Conservation (phyloP, 257 asterid genomes). For the Gardenia jasminoides region DNA sequence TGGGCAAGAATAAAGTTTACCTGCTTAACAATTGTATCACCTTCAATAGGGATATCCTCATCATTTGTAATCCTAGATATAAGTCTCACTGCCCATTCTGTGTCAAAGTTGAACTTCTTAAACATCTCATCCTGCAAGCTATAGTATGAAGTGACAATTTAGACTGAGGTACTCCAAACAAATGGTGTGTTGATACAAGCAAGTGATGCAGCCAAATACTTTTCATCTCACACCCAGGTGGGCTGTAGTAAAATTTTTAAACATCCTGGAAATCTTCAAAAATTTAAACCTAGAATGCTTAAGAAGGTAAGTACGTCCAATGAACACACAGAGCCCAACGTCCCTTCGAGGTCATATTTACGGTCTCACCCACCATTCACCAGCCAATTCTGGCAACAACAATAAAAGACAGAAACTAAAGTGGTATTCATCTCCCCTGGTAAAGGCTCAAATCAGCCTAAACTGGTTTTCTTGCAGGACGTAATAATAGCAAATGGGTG, state of each 20-base stretch:
- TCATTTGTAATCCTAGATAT: conserved; percentile 85
- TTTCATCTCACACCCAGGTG: not conserved
- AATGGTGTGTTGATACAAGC: not conserved
- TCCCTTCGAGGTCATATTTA: not conserved
- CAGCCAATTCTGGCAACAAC: not conserved
- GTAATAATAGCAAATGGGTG: not conserved
- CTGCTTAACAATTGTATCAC: conserved; percentile 84
- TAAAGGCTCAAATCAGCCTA: not conserved
- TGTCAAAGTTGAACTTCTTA: conserved; percentile 91
- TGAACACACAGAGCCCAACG: not conserved
- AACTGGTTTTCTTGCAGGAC: not conserved
- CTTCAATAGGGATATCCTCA: conserved; percentile 92
- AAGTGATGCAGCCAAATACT: not conserved
- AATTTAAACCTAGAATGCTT: not conserved
- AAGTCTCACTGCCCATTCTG: conserved; percentile 95
- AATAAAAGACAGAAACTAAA: not conserved
- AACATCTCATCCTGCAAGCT: conserved; percentile 99
- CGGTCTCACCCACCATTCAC: too few relatives aligned
- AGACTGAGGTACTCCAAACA: conserved; percentile 10
- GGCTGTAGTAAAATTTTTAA: not conserved
- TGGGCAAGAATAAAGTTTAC: conserved; percentile 25
- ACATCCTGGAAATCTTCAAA: not conserved
- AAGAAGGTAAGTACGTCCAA: not conserved
- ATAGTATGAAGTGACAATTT: conserved; percentile 23
- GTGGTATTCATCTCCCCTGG: not conserved